Base-by-base conservation (phyloP, 75 land plant genomes). In the Cryptomeria japonica region DNA sequence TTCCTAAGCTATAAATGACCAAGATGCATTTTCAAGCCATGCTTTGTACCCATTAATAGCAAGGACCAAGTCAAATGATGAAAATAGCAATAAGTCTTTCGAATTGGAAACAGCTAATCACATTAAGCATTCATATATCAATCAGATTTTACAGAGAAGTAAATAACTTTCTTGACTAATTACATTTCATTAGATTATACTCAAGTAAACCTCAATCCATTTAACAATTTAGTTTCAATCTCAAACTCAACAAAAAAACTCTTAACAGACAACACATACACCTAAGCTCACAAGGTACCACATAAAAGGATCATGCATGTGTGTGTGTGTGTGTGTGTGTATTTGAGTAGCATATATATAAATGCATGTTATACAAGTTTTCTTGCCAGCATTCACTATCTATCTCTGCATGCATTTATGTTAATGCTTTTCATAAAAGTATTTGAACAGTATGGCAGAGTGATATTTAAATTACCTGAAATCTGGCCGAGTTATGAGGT, bases 401-500 rank as follows among this genome's bases (percentile, higher is more conserved):
- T 28, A 42, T 47, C 9, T 53, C 73, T 47, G 87, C 1, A 36
- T 31, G 68, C 32, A 10, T 25, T 6, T 80, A 80, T 80, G 4
- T 80, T 44, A 10, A 44, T 51, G 38, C 49, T 80, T 25, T 80
- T 28, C 49, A 80, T 2, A 39, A 44, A 22, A 80, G 49, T 41
- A 28, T 1, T 80, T 8, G 11, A 11, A 80, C 42, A 46, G 47
- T 8, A 80, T 80, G 47, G 3, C 84, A 44, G 31, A 42, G 32
- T 42, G 22, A 13, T 37, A 78, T 8, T 38, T 78, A 39, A 80
- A 42, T 22, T 91, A 96, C 98, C 97, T 96, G 91, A 95, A 97
- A 92, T 94, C 94, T 80, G 99, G 84, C 13, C 93, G 90, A 51
- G 95, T 89, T 16, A 97, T 87, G 78, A 97, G 93, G 80, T 87